These are phyloP conservation scores for Medicago arabica DNA, from an alignment of 306 rosid genomes.

Conservation along the genomic window DNA sequence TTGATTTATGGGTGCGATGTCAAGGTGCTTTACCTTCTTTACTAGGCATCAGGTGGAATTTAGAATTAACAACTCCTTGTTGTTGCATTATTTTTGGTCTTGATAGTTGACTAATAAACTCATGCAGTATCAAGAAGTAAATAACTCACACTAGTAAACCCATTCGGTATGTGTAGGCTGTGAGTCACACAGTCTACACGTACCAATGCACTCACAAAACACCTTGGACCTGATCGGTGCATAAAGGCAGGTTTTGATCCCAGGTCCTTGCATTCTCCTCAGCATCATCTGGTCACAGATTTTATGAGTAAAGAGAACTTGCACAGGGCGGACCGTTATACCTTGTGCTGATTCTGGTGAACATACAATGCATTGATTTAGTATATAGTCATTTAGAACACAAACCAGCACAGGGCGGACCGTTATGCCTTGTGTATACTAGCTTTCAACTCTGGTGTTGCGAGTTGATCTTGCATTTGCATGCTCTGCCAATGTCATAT, in stretches of 20 bases:
- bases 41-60: too few species aligned
- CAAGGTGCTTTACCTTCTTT: too few species aligned
- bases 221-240: not conserved
- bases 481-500: conserved; percentile 23
- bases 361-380: conserved; percentile 1
- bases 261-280: not conserved
- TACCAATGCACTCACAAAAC: not conserved
- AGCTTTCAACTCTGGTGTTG: conserved; percentile 20
- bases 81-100: not conserved
- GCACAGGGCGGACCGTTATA: not conserved
- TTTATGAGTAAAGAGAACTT: not conserved
- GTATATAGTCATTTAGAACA: not conserved
- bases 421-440: not conserved
- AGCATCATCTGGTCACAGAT: conserved; percentile 6
- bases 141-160: too few species aligned
- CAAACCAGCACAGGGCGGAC: not conserved
- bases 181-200: not conserved
- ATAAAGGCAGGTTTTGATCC: not conserved
- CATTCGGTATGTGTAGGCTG: too few species aligned
- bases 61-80: too few species aligned
- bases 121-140: not conserved
- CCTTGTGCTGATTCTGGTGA: not conserved
- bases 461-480: conserved; percentile 11
- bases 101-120: too few species aligned
- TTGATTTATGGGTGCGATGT: too few species aligned